Base-by-base conservation (phyloP, 2,329 filamentous ascomycete genomes). In the Pseudogymnoascus sp. region DNA sequence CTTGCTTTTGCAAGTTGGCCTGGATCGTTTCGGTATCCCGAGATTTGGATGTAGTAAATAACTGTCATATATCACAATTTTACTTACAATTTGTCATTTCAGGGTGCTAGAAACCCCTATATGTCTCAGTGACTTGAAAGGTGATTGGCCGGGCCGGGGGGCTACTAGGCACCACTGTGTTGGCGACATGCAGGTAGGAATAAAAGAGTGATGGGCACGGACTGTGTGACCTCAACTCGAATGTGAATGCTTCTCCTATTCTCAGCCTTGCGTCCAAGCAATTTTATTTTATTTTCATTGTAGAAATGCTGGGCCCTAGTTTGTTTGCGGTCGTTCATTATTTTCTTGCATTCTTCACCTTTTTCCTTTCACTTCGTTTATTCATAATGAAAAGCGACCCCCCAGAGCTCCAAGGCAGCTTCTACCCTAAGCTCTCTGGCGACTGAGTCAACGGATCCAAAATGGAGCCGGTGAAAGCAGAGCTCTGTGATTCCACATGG, bases 11-110 rank as follows among this genome's bases (percentile, higher is more conserved):
- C 28, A 14, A 33, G 3, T 14, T 30, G 47, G 28, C 47, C 47
- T 54, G n/a, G 47, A 33, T 18, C 25, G 9, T 18, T 54, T n/a
- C 47, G 25, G 47, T 54, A 54, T 20, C 25, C 16, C 4, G 7
- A 12, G n/a, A 14, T 54, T 33, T 18, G 9, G 28, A 11, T 50
- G 28, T 54, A 47, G 43, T 54, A 54, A 54, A 54, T 54, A 54
- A 16, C 28, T 54, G 47, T 35, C 28, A 54, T 54, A 54, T 54
- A 54, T 54, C 47, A 54, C 47, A 54, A 35, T 54, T 18, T 20
- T 18, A 54, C 18, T 18, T 33, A 33, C 25, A 2, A 6, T 33
- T 54, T 33, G 5, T 33, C 9, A 33, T 33, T 50, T 54, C 4
- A 11, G n/a, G n/a, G 25, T 6, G 7, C 14, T 30, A 4, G 16